These are phyloP conservation scores for Pleurotus platypus DNA, from an alignment of 768 basidiomycete genomes.

Conservation along the genomic window DNA sequence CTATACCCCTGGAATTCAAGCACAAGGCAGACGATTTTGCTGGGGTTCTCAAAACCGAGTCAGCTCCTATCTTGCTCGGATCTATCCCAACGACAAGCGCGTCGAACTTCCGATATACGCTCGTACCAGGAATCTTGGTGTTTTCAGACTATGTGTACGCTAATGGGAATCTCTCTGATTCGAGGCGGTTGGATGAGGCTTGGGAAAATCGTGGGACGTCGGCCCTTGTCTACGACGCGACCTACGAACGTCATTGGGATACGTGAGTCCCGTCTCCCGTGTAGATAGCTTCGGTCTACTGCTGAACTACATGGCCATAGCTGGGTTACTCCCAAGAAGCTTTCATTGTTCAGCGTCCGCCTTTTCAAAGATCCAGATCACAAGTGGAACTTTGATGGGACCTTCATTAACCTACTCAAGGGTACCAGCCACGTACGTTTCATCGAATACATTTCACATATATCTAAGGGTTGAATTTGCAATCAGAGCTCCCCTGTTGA, in stretches of 20 bases:
- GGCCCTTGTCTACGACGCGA: constrained; percentile 67
- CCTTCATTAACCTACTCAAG: constrained; percentile 57
- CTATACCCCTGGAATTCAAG: constrained; percentile 49
- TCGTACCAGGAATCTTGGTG: constrained; percentile 57
- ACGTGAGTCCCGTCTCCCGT: constrained; percentile 1
- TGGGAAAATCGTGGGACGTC: constrained; percentile 72
- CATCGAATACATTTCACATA: background rate
- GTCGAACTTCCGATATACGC: constrained; percentile 67
- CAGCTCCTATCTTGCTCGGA: constrained; percentile 49
- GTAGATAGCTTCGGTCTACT: too few species aligned
- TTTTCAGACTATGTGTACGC: constrained; percentile 84
- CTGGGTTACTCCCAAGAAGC: constrained; percentile 71
- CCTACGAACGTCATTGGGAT: constrained; percentile 78
- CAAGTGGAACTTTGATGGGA: constrained; percentile 49
- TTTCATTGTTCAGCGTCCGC: constrained; percentile 68
- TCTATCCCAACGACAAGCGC: constrained; percentile 66
- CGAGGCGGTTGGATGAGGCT: constrained; percentile 64
- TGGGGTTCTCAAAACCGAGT: constrained; percentile 27
- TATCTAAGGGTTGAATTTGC: constrained; percentile 4
- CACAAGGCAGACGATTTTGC: constrained; percentile 20
- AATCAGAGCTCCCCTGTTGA: constrained; percentile 69
- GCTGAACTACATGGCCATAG: constrained; percentile 8
- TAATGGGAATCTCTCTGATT: constrained; percentile 68
- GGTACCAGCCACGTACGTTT: constrained; percentile 66
- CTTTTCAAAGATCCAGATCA: constrained; percentile 44